Conservation (phyloP, 163 green algal genomes). For the Chlorella variabilis region DNA sequence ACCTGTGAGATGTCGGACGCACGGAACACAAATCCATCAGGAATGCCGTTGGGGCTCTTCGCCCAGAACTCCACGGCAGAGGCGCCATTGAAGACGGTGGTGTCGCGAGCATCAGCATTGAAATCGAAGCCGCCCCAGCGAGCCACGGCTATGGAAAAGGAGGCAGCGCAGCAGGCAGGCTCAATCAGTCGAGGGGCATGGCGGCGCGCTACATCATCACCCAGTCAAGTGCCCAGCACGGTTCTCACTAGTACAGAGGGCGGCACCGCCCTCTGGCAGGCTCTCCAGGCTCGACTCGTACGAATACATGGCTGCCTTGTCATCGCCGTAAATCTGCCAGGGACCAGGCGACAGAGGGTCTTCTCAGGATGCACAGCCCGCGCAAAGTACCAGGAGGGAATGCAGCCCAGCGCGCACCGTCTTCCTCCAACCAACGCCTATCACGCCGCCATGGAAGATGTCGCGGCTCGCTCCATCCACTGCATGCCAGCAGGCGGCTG, state of each 20-base stretch:
- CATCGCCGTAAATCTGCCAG: slow-evolving; percentile 17
- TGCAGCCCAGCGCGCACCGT: background rate
- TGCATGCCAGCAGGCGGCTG: background rate
- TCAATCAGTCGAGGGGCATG: background rate
- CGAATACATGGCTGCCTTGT: slow-evolving; percentile 23
- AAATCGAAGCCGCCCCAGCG: slow-evolving; percentile 46
- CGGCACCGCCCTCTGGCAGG: background rate
- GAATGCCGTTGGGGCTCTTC: background rate
- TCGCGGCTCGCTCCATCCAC: slow-evolving; percentile 15
- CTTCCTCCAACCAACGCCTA: slow-evolving; percentile 45
- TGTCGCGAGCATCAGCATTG: background rate
- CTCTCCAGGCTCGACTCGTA: slow-evolving; percentile 17
- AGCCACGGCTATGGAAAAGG: slow-evolving; percentile 10
- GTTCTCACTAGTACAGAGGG: slow-evolving; percentile 34
- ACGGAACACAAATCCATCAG: background rate
- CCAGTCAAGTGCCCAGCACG: background rate
- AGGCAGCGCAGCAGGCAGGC: background rate
- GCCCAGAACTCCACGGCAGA: slow-evolving; percentile 41
- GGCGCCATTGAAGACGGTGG: slow-evolving; percentile 22
- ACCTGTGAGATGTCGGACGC: background rate
- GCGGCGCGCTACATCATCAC: background rate
- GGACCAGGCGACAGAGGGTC: too few species aligned
- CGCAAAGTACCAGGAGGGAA: too few species aligned
- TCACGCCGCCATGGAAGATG: slow-evolving; percentile 27
- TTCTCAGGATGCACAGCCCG: too few species aligned